Evolutionary conservation across 495 filamentous ascomycete species (phyloP).

Genomic region (Trichocladium antarcticum): DNA sequence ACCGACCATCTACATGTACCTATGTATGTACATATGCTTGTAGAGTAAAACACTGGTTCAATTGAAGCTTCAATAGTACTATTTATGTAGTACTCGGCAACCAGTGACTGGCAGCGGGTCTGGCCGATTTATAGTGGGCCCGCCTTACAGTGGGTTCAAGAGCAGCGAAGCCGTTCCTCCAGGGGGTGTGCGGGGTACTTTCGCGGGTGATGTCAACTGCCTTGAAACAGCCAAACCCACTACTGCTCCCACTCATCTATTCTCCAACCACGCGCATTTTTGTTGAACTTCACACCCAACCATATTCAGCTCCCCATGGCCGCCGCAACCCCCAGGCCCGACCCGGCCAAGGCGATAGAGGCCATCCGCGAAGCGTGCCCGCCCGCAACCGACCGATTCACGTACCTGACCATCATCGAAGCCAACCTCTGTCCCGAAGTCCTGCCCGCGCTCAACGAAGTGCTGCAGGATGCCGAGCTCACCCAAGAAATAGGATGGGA

Average conservation of each 20-base stretch:
- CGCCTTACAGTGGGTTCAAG: background rate
- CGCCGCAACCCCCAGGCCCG: constrained; percentile 5
- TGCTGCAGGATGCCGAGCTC: constrained; percentile 72
- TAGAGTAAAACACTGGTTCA: too few species aligned
- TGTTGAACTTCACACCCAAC: background rate
- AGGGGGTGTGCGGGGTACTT: constrained; percentile 9
- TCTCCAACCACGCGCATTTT: background rate
- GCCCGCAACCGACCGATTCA: constrained; percentile 69
- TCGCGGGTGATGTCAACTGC: constrained; percentile 6
- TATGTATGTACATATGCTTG: too few species aligned
- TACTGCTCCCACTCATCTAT: background rate
- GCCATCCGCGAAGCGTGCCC: constrained; percentile 43
- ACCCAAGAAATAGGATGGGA: constrained; percentile 96
- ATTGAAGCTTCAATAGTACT: too few species aligned
- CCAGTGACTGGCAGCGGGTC: too few species aligned
- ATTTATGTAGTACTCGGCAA: too few species aligned
- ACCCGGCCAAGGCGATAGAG: constrained; percentile 25
- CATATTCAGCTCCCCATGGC: constrained; percentile 3
- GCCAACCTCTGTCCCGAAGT: constrained; percentile 69
- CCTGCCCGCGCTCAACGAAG: constrained; percentile 61
- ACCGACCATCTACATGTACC: too few species aligned
- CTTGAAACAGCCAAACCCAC: background rate
- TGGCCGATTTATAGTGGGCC: too few species aligned
- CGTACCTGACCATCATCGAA: constrained; percentile 80
- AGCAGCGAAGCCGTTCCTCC: background rate